Evolutionary conservation across 805 yeast genomes (phyloP).

Genomic region (Lipomyces kockii): DNA sequence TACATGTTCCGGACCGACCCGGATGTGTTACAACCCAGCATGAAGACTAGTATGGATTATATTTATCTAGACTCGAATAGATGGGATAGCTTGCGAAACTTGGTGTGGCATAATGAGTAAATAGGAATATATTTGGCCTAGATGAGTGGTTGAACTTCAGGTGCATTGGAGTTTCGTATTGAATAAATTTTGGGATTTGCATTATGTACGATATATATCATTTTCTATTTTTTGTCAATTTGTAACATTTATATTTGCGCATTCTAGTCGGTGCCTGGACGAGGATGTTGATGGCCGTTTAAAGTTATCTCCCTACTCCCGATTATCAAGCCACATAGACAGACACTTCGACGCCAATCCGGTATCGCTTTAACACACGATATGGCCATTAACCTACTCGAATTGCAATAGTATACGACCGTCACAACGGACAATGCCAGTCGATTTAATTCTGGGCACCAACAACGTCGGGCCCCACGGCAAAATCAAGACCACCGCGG

Average conservation of each 20-base stretch:
- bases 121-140: not conserved
- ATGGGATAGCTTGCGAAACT: constrained; percentile 56
- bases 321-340: no score
- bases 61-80: constrained; percentile 64
- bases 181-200: not conserved
- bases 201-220: not conserved
- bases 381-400: no score
- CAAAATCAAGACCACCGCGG: constrained; percentile 8
- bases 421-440: constrained; percentile 11
- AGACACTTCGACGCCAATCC: no score
- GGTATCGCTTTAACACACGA: no score
- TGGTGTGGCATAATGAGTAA: constrained; percentile 46
- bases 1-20: constrained; percentile 67
- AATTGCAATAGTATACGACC: no score
- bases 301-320: no score
- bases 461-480: constrained; percentile 29
- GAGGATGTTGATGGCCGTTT: no score
- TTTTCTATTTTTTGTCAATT: not conserved
- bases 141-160: not conserved
- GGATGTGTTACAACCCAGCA: constrained; percentile 62
- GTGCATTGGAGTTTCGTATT: not conserved
- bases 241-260: not conserved
- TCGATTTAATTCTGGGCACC: constrained; percentile 28
- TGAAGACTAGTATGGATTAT: constrained; percentile 71
- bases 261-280: not conserved